Evolutionary conservation across 1,139 yeast genomes (phyloP).

Genomic region (Hansenula sp.): DNA sequence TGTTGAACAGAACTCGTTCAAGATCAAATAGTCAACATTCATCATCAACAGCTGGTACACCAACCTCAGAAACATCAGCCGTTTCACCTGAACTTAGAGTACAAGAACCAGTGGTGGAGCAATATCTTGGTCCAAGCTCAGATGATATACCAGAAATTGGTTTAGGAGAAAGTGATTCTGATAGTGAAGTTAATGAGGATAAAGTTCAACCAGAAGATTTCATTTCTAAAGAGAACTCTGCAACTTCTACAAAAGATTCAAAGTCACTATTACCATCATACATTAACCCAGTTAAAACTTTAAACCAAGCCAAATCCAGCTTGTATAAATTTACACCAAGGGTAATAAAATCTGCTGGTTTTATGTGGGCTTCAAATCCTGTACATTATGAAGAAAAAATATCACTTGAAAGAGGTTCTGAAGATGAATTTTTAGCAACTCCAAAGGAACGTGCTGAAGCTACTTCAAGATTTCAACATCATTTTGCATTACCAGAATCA

Average conservation of each 20-base stretch:
- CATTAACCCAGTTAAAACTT: conserved; percentile 2
- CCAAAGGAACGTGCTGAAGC: conserved; percentile 41
- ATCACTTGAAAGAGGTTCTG: conserved; percentile 29
- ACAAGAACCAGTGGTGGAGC: conserved; percentile 14
- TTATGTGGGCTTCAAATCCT: conserved; percentile 61
- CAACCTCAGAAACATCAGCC: conserved; percentile 1
- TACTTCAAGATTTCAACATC: conserved; percentile 50
- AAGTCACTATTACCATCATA: conserved; percentile 1
- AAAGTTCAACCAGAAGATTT: not conserved
- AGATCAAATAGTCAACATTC: not conserved
- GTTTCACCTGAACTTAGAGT: not conserved
- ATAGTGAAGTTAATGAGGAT: not conserved
- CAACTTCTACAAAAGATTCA: conserved; percentile 3
- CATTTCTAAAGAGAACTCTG: conserved; percentile 4
- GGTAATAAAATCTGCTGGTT: conserved; percentile 37
- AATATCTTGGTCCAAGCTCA: conserved; percentile 2
- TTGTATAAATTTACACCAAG: conserved; percentile 24
- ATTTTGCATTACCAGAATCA: conserved; percentile 57
- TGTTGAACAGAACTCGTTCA: conserved; percentile 1
- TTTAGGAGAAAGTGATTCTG: conserved; percentile 8
- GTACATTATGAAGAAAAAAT: conserved; percentile 49
- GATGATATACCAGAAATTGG: conserved; percentile 7
- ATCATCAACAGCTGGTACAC: not conserved
- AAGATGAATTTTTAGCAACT: conserved; percentile 45
- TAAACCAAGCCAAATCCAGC: conserved; percentile 8